These are phyloP conservation scores for Echeveria elegans DNA, from an alignment of 164 flowering plant genomes.

Conservation along the genomic window DNA sequence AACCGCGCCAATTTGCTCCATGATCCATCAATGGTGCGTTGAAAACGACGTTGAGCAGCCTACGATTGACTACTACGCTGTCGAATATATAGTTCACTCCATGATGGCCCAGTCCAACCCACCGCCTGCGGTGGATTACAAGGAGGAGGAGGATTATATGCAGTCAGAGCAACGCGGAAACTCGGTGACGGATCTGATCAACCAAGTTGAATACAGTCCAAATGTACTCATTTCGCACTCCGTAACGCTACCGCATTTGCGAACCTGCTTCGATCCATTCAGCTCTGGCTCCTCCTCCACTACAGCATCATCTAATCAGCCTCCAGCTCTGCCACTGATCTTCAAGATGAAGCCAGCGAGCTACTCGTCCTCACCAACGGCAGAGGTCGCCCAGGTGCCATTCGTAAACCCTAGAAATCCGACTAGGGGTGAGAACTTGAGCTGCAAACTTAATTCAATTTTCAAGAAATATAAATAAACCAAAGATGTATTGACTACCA, in stretches of 20 bases:
- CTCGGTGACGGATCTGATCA: constrained; percentile 47
- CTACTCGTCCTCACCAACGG: constrained; percentile 43
- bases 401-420: constrained; percentile 9
- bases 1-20: constrained; percentile 52
- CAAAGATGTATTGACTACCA: no score
- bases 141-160: constrained; percentile 6
- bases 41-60: constrained; percentile 26
- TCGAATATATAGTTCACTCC: constrained; percentile 28
- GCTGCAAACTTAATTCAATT: no score
- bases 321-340: constrained; percentile 41
- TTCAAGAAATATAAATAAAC: no score
- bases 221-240: not conserved
- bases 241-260: constrained; percentile 25
- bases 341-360: constrained; percentile 62
- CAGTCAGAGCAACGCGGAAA: constrained; percentile 17
- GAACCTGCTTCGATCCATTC: not conserved
- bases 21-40: constrained; percentile 72
- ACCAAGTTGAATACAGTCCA: constrained; percentile 22
- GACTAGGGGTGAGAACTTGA: not conserved
- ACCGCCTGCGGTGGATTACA: not conserved
- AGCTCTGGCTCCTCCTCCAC: not conserved
- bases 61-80: constrained; percentile 22
- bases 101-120: constrained; percentile 15
- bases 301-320: not conserved
- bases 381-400: constrained; percentile 6